phyloP scores from a whole-genome alignment of 2,329 filamentous ascomycete species.

The Aspergillus brunneoviolaceus region DNA sequence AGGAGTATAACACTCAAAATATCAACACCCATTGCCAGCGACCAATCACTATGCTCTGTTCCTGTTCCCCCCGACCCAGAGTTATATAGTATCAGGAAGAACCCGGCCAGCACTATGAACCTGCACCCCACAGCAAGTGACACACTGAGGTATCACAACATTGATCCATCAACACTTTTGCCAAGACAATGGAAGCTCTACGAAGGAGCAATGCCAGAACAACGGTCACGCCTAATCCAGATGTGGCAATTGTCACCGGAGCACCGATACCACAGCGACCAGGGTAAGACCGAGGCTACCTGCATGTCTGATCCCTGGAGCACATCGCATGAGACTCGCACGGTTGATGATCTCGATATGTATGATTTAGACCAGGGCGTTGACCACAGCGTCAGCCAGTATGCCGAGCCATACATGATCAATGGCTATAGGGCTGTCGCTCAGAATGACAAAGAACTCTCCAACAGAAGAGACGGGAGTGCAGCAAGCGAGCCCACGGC shows the following conservation, averaged over 20 bases:
- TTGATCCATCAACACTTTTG: conserved; percentile 69
- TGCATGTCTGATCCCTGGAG: background rate
- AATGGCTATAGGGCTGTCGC: conserved; percentile 75
- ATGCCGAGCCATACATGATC: conserved; percentile 79
- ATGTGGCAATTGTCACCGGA: conserved; percentile 77
- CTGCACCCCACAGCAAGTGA: conserved; percentile 46
- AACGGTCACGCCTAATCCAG: conserved; percentile 73
- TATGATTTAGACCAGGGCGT: conserved; percentile 22
- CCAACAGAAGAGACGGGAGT: conserved; percentile 13
- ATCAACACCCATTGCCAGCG: conserved; percentile 30
- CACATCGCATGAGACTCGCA: background rate
- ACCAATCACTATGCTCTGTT: conserved; percentile 33
- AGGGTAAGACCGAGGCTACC: background rate
- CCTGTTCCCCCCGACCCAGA: conserved; percentile 49
- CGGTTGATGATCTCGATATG: conserved; percentile 47
- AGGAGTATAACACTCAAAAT: conserved; percentile 66
- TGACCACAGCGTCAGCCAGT: conserved; percentile 32
- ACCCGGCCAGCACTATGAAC: conserved; percentile 54
- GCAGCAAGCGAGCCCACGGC: conserved; percentile 28
- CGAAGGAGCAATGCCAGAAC: conserved; percentile 68
- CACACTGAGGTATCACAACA: conserved; percentile 46
- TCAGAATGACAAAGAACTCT: conserved; percentile 59
- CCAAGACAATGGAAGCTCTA: conserved; percentile 77
- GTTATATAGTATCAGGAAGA: conserved; percentile 72
- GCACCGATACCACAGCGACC: conserved; percentile 11